Evolutionary conservation across 495 filamentous ascomycete genomes (phyloP).

Genomic region (Talaromyces ruber): DNA sequence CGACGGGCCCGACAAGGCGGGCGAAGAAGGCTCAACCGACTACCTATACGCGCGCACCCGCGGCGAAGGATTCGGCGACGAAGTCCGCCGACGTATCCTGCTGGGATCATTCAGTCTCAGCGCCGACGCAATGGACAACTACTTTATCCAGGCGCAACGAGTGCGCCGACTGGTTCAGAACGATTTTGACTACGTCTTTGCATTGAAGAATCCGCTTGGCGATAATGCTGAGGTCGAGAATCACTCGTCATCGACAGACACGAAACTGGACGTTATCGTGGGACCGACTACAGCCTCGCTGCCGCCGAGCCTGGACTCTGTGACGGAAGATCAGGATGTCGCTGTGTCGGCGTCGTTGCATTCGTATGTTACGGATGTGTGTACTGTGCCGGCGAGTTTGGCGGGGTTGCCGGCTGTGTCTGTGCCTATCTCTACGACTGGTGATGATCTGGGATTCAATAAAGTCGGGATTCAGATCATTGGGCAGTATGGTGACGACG

Average conservation of each 20-base stretch:
- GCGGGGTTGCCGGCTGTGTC: constrained; percentile 87
- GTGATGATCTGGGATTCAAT: constrained; percentile 15
- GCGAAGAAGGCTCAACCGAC: constrained; percentile 22
- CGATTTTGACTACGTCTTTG: constrained; percentile 80
- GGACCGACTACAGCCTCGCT: constrained; percentile 76
- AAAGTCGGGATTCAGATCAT: constrained; percentile 76
- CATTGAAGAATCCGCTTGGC: constrained; percentile 53
- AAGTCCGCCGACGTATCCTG: constrained; percentile 79
- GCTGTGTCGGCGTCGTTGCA: constrained; percentile 29
- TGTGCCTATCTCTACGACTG: constrained; percentile 51
- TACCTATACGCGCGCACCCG: constrained; percentile 72
- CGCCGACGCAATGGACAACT: constrained; percentile 87
- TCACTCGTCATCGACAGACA: constrained; percentile 15
- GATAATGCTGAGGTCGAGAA: constrained; percentile 19
- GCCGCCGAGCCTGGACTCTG: constrained; percentile 52
- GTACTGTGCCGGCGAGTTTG: constrained; percentile 90
- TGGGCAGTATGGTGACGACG: constrained; percentile 86
- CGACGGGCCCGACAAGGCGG: constrained; percentile 18
- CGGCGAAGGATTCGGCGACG: constrained; percentile 64
- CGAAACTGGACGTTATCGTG: constrained; percentile 75
- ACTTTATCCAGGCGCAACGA: constrained; percentile 89
- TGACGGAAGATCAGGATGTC: constrained; percentile 32
- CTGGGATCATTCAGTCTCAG: constrained; percentile 87
- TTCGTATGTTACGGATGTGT: constrained; percentile 84
- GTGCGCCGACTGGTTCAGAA: constrained; percentile 73